phyloP scores from a whole-genome alignment of 2,329 filamentous ascomycete species.

The Pestalotiopsis sp. region DNA sequence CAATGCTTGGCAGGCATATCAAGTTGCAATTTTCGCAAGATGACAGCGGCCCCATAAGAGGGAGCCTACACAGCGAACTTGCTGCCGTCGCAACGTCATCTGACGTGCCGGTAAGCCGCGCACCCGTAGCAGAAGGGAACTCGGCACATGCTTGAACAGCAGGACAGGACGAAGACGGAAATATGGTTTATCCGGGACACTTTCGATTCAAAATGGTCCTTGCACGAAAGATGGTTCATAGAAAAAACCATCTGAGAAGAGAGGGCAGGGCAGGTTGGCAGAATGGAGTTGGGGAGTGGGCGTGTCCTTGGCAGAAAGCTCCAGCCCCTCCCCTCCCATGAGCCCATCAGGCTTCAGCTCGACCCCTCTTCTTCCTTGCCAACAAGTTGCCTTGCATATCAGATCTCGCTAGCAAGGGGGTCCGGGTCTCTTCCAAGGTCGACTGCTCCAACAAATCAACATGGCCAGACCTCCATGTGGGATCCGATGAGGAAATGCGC shows the following conservation, averaged over 20 bases:
- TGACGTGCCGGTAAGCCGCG: conserved; percentile 8
- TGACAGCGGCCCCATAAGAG: conserved; percentile 3
- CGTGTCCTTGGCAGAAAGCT: background rate
- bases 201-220: background rate
- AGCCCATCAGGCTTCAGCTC: background rate
- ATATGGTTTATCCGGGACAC: background rate
- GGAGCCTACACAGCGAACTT: background rate
- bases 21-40: conserved; percentile 6
- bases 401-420: background rate
- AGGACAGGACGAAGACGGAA: background rate
- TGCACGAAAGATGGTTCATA: too few relatives aligned
- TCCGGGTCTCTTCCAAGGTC: background rate
- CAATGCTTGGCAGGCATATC: background rate
- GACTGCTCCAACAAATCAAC: background rate
- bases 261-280: too few relatives aligned
- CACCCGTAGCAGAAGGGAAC: background rate
- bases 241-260: too few relatives aligned
- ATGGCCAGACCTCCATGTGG: background rate
- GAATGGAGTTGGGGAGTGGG: background rate
- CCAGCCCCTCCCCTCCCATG: background rate
- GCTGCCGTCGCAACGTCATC: conserved; percentile 4
- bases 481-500: background rate
- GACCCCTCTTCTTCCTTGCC: background rate
- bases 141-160: conserved; percentile 3
- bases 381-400: background rate